A percentile compares a stretch with the other conserved stretches of the same genome.
phyloP scores from a whole-genome alignment of 2,329 filamentous ascomycete genomes.

The Monilinia laxa region DNA sequence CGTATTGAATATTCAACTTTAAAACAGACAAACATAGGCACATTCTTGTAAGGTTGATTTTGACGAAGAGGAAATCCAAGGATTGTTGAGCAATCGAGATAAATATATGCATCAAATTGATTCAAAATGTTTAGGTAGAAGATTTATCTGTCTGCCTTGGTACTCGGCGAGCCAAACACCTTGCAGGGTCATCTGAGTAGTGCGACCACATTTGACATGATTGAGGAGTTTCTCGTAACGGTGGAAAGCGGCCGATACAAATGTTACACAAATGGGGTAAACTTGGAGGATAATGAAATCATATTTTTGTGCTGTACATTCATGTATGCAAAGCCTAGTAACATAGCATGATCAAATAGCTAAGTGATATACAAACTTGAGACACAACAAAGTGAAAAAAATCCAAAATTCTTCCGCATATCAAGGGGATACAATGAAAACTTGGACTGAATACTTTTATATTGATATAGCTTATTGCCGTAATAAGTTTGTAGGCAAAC shows the following conservation, averaged over 20 bases:
- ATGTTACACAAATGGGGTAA: neutral
- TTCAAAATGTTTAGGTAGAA: neutral
- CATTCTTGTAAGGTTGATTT: neutral
- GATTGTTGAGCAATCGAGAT: too few relatives aligned
- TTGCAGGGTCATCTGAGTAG: neutral
- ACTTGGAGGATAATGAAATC: rapidly evolving
- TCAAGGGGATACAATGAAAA: neutral
- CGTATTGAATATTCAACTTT: neutral
- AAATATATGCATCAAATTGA: neutral
- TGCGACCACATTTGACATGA: neutral
- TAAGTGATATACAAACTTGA: neutral
- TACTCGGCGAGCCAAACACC: neutral
- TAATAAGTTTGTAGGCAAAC: neutral
- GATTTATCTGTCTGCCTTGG: neutral
- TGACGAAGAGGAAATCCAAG: neutral
- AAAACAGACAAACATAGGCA: neutral
- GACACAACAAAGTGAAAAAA: neutral
- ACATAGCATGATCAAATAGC: neutral
- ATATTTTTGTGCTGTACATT: neutral
- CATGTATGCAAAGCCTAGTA: neutral
- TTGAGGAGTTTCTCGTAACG: neutral
- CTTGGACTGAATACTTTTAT: neutral
- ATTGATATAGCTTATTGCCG: neutral
- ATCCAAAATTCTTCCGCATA: neutral
- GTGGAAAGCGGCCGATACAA: neutral